Base-by-base conservation (phyloP, 1,284 basidiomycete genomes). In the Apiotrichum domesticum region DNA sequence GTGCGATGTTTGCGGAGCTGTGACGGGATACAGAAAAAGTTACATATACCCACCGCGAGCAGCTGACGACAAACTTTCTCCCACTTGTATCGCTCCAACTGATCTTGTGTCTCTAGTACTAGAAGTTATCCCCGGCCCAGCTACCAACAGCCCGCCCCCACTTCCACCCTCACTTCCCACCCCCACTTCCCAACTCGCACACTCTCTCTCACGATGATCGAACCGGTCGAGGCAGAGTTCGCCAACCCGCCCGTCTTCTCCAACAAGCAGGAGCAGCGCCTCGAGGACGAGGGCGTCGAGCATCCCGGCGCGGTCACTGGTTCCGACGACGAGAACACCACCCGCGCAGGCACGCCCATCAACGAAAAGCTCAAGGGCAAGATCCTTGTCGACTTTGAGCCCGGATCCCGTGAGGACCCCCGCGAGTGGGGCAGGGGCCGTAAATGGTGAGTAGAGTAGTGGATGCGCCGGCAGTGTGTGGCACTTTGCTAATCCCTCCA, bases 171-270 rank as follows among this genome's bases (percentile, higher is more conserved):
- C 34, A 34, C 37, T 15, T 33, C 52, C 5, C 29, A 11, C 7
- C 35, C 4, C 29, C n/a, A 29, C 43, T 7, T 21, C 3, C 29
- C 21, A 39, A 41, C 43, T 34, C 21, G 32, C 39, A 29, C 35
- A 49, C 39, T 43, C 46, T n/a, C n/a, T 46, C 14, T 37, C 44
- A 57, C 39, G n/a, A 67, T 67, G 67, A 55, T 66, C 48, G 66
- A 70, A 52, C 71, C 71, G 4, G 58, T 71, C 45, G 71, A 70
- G 63, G 69, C 68, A 32, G 69, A 71, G 48, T 55, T 71, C 44
- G 68, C 69, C 45, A 46, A 55, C 14, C 71, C 71, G 11, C 71
- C 71, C 3, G 66, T 71, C 53, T 69, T 63, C 56, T 63, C 56
- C 37, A 46, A 62, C 8, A 56, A 46, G 5, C 64, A 70, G 56